Evolutionary conservation across 768 basidiomycete species (phyloP), one percentile per base, ranked within the genome.

Genomic region (Amanita pallidorosea): DNA sequence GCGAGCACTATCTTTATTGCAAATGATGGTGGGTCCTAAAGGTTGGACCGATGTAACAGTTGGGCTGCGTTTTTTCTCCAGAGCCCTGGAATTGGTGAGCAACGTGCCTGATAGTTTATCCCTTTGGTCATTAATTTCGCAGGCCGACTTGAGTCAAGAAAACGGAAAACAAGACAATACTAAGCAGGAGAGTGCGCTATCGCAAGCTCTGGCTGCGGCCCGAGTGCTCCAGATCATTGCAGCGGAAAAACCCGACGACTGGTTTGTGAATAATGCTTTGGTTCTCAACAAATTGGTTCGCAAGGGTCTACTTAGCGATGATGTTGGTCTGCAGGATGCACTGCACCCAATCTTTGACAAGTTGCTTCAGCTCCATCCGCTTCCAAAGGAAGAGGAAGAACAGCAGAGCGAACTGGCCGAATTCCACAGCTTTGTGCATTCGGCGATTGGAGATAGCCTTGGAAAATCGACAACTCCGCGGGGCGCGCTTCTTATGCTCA

Each of bases 31-130:
- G 17, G 81, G 86, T 2, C 81, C 87, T 1, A 76, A 76, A 44
- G 93, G 93, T 7, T 92, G 96, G 88, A 81, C 75, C 7, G 92
- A 95, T 55, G 90, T 97, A 5, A 88, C 86, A 6, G 83, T 97
- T 55, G 95, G 96, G 54, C 70, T 97, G 41, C 79, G 86, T 48
- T 97, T 85, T 67, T 97, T 99, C 69, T 78, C 84, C 45, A 76
- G 90, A 29, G 77, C 85, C 1, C 75, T 99, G 37, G 85, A 88
- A 58, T 83, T 82, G 71, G 92, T 88, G 58, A 59, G 74, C 67
- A 5, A 20, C 20, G 9, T 11, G 11, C 12, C 20, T 13, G 45
- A 34, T 18, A 11, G 13, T 23, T 35, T 8, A 9, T 38, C 37
- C 31, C 15, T 43, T 47, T 27, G 27, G 34, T 36, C 12, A 25